Conservation (phyloP, 441 rosid species). For the Erodium texanum region DNA sequence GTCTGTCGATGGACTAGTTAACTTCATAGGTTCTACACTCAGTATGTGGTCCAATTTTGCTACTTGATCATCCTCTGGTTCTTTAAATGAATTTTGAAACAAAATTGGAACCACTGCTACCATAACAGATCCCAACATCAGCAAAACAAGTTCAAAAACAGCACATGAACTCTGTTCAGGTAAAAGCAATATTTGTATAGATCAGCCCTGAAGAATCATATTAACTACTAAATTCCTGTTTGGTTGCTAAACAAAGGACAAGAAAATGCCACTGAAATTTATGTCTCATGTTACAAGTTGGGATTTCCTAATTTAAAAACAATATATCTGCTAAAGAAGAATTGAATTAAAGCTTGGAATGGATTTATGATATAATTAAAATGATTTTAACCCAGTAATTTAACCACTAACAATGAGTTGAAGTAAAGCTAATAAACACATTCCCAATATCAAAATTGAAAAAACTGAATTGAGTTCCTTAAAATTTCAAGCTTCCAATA, state of each 20-base stretch:
- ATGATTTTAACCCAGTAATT: background rate
- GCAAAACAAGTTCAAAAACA: background rate
- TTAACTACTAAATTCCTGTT: background rate
- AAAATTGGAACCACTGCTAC: slow-evolving; percentile 68
- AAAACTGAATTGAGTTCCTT: background rate
- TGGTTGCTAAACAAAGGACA: background rate
- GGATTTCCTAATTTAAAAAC: background rate
- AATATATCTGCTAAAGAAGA: background rate
- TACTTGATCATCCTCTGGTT: slow-evolving; percentile 51
- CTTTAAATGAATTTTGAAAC: slow-evolving; percentile 63
- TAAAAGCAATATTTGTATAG: background rate
- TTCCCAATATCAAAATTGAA: background rate
- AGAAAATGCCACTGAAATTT: too few species aligned
- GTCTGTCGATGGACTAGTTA: slow-evolving; percentile 71
- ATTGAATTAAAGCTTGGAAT: background rate
- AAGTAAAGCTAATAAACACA: background rate
- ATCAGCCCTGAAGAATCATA: background rate
- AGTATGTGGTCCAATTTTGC: slow-evolving; percentile 68
- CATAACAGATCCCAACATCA: slow-evolving; percentile 2
- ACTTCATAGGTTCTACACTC: slow-evolving; percentile 65
- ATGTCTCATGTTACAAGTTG: too few species aligned
- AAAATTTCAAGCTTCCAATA: background rate
- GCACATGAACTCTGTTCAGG: background rate
- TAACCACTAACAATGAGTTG: background rate
- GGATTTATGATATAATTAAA: background rate